These are phyloP conservation scores for Rachicladosporium sp. DNA, from an alignment of 2,329 filamentous ascomycete species.

Conservation along the genomic window DNA sequence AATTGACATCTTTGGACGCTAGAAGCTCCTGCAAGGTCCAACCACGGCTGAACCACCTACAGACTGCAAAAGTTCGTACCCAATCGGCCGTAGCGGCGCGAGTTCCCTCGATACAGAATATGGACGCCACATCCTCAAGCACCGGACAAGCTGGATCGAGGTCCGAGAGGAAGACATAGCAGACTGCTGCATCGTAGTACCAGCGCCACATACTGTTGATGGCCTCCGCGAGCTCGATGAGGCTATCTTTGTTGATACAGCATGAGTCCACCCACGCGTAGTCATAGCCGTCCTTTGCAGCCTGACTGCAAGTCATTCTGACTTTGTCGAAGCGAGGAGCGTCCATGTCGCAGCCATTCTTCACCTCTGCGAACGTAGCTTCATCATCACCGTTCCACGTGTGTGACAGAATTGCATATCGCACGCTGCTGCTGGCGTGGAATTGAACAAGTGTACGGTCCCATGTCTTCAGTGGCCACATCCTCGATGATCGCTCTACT, in stretches of 20 bases:
- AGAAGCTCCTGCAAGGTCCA: slow-evolving; percentile 13
- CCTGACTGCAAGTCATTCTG: neutral
- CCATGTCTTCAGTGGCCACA: neutral
- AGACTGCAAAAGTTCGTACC: neutral
- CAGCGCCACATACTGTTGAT: slow-evolving; percentile 15
- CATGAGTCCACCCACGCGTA: slow-evolving; percentile 15
- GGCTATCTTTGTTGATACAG: slow-evolving; percentile 13
- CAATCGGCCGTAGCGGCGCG: no score
- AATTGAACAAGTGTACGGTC: neutral
- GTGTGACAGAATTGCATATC: slow-evolving; percentile 10
- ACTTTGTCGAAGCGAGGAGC: slow-evolving; percentile 11
- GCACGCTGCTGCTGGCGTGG: neutral
- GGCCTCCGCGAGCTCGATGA: slow-evolving; percentile 10
- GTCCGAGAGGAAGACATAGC: slow-evolving; percentile 10
- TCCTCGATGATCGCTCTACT: neutral
- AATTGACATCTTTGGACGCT: slow-evolving; percentile 4
- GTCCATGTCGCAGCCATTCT: no score
- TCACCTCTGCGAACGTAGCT: slow-evolving; percentile 9
- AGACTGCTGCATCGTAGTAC: slow-evolving; percentile 9
- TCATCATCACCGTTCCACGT: slow-evolving; percentile 6
- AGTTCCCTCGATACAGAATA: neutral
- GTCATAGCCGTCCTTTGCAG: slow-evolving; percentile 1
- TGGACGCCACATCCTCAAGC: neutral
- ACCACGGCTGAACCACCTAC: slow-evolving; percentile 9
- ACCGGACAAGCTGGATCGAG: neutral